These are phyloP conservation scores for Desmodesmus armatus DNA, from an alignment of 139 green algal species.

Conservation along the genomic window DNA sequence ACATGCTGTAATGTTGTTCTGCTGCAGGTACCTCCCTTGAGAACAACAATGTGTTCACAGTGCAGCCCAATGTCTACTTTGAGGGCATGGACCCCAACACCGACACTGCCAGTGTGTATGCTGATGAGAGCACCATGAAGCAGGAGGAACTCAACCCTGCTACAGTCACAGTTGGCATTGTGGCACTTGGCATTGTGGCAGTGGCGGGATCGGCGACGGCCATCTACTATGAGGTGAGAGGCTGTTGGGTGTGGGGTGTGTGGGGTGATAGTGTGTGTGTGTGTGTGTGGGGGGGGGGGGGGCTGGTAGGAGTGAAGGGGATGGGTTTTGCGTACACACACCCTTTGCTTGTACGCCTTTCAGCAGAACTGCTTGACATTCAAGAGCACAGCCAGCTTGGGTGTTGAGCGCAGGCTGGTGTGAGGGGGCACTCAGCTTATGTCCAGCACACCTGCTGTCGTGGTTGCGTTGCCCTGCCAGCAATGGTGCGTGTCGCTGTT, in stretches of 20 bases:
- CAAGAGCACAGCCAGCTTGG: too few relatives aligned
- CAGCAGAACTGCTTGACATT: too few relatives aligned
- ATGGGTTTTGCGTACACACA: too few relatives aligned
- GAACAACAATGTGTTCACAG: conserved; percentile 95
- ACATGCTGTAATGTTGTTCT: not conserved
- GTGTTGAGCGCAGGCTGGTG: too few relatives aligned
- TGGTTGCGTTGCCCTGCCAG: too few relatives aligned
- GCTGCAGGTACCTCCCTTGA: conserved; percentile 88
- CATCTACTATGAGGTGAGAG: conserved; percentile 74
- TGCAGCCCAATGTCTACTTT: conserved; percentile 90
- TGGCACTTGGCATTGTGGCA: conserved; percentile 64
- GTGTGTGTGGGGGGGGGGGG: too few relatives aligned
- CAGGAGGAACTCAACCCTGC: conserved; percentile 55
- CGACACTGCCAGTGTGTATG: conserved; percentile 46
- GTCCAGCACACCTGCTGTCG: too few relatives aligned
- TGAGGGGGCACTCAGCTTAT: too few relatives aligned
- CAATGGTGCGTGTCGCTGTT: not conserved
- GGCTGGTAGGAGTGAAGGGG: too few relatives aligned
- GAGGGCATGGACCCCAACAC: conserved; percentile 75
- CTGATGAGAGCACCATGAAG: conserved; percentile 14
- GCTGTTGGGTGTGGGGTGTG: too few relatives aligned
- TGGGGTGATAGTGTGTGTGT: too few relatives aligned
- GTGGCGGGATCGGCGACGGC: conserved; percentile 71
- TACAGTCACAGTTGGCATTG: conserved; percentile 51
- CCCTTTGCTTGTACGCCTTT: too few relatives aligned